Evolutionary conservation across 2,329 filamentous ascomycete species (phyloP).

Genomic region (Penicillium hesseltinei): DNA sequence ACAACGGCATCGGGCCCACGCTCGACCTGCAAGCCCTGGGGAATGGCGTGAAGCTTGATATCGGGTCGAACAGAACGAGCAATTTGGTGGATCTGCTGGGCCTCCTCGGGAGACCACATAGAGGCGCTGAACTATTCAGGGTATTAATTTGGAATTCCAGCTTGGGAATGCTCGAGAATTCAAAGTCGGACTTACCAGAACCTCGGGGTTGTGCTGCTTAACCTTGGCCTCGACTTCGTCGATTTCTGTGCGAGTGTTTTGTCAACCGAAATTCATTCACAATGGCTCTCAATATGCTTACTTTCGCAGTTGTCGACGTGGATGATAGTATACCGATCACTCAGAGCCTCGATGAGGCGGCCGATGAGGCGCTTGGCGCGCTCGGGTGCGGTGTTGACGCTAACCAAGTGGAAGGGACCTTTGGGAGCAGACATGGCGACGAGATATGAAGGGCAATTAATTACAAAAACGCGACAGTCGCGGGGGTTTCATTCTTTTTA

Average conservation of each 20-base stretch:
- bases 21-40: conserved; percentile 44
- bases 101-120: conserved; percentile 53
- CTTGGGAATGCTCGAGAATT: conserved; percentile 9
- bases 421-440: conserved; percentile 40
- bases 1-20: conserved; percentile 44
- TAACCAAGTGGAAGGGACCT: conserved; percentile 63
- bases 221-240: conserved; percentile 57
- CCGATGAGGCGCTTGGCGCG: conserved; percentile 63
- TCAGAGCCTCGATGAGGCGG: conserved; percentile 59
- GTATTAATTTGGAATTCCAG: conserved; percentile 5
- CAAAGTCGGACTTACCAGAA: conserved; percentile 48
- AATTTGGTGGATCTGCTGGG: conserved; percentile 38
- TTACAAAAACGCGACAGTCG: conserved; percentile 16
- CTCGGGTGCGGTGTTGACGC: conserved; percentile 67
- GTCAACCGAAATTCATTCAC: neutral
- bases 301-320: conserved; percentile 63
- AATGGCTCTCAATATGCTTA: conserved; percentile 34
- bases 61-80: conserved; percentile 37
- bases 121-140: conserved; percentile 58
- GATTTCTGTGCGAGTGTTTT: conserved; percentile 36
- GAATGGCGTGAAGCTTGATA: conserved; percentile 46
- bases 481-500: conserved; percentile 20
- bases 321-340: conserved; percentile 62
- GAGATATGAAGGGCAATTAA: neutral
- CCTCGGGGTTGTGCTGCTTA: conserved; percentile 52